Conservation (phyloP, 1,284 basidiomycete genomes). For the Rhodotorula sp. region DNA sequence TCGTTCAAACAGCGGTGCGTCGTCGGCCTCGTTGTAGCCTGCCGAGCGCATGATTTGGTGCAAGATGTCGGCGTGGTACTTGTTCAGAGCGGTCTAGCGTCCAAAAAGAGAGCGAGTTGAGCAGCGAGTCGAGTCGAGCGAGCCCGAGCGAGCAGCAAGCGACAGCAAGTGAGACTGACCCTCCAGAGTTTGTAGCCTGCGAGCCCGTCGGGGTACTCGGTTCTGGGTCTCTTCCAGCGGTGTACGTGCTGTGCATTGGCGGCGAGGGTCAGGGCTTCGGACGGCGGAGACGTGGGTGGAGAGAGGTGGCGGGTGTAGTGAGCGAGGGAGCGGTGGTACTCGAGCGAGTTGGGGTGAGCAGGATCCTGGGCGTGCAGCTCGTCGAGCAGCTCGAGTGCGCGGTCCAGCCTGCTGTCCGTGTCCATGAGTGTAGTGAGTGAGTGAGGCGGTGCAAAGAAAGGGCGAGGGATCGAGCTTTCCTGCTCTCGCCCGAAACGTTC, state of each 20-base stretch:
- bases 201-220: constrained; percentile 10
- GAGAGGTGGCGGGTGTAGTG: constrained; percentile 6
- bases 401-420: not conserved
- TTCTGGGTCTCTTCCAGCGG: constrained; percentile 26
- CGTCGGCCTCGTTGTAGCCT: constrained; percentile 9
- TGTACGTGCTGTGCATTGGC: constrained; percentile 24
- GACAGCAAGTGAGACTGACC: constrained; percentile 10
- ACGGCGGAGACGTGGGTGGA: not conserved
- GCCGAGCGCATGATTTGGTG: constrained; percentile 5
- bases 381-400: not conserved
- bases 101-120: not conserved
- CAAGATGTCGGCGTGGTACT: constrained; percentile 22
- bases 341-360: not conserved
- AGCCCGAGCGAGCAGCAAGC: too few relatives aligned
- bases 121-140: not conserved
- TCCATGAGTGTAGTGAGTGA: not conserved
- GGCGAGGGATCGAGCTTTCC: too few relatives aligned
- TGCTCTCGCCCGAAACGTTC: too few relatives aligned
- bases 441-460: too few relatives aligned
- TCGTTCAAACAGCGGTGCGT: constrained; percentile 13
- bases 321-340: constrained; percentile 24
- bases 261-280: constrained; percentile 26
- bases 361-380: constrained; percentile 13
- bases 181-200: constrained; percentile 34
- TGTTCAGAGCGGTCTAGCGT: constrained; percentile 20